A percentile compares a stretch with the other conserved stretches of the same genome.
phyloP scores from a whole-genome alignment of 495 filamentous ascomycete genomes.

The Annulohypoxylon bovei region DNA sequence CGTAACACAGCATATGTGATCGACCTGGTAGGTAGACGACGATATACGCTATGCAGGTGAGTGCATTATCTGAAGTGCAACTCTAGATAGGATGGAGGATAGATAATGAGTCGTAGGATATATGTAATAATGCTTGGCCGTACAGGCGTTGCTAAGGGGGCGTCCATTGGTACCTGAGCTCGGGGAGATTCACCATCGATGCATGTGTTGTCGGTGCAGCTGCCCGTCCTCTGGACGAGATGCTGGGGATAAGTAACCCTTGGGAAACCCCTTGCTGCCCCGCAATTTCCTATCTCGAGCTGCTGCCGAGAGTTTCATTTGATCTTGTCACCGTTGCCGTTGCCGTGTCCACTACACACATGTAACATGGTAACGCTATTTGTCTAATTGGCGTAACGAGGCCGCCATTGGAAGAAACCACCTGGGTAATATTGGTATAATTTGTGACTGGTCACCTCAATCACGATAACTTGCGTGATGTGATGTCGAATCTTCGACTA shows the following conservation, averaged over 20 bases:
- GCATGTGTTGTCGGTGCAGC: conserved; percentile 39
- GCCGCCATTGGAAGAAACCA: conserved; percentile 2
- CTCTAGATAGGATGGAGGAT: conserved; percentile 18
- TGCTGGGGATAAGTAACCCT: conserved; percentile 29
- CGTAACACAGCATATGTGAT: conserved; percentile 39
- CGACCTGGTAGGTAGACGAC: conserved; percentile 36
- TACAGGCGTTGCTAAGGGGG: conserved; percentile 21
- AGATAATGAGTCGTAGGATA: conserved; percentile 37
- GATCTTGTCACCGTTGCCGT: conserved; percentile 31
- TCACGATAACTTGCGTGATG: conserved; percentile 42
- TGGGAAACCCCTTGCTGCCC: conserved; percentile 35
- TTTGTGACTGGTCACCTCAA: conserved; percentile 24
- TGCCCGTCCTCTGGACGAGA: conserved; percentile 21
- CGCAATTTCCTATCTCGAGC: conserved; percentile 41
- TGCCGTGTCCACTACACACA: conserved; percentile 13
- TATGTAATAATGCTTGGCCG: conserved; percentile 19
- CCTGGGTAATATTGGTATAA: conserved; percentile 10
- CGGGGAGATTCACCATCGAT: conserved; percentile 33
- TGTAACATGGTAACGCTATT: conserved; percentile 40
- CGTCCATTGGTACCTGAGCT: conserved; percentile 34
- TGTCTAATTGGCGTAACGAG: conserved; percentile 41
- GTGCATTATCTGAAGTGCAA: conserved; percentile 40
- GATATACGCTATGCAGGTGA: conserved; percentile 41
- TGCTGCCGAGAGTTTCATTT: conserved; percentile 21
- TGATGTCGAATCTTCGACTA: conserved; percentile 40